Evolutionary conservation across 257 asterid genomes (phyloP).

Genomic region (Catharanthus roseus): DNA sequence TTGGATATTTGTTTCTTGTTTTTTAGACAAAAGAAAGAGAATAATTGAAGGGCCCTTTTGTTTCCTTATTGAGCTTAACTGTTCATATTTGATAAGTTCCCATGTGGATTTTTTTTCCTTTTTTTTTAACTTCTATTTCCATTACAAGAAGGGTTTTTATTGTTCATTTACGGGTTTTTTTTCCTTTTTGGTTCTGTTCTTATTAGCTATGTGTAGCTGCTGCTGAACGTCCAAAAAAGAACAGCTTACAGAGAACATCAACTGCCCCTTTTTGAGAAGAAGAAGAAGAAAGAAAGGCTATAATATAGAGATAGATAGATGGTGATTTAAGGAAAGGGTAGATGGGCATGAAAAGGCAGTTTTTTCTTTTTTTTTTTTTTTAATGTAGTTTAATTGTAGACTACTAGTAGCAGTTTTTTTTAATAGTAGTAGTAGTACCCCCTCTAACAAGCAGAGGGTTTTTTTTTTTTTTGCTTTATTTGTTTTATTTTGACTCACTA

Average conservation of each 20-base stretch:
- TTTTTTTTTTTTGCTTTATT: not conserved
- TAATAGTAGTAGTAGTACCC: too few relatives aligned
- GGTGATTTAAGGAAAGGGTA: not conserved
- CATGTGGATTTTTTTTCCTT: not conserved
- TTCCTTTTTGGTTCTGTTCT: conserved; percentile 3
- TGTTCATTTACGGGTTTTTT: not conserved
- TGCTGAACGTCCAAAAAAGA: conserved; percentile 33
- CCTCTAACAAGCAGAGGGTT: too few relatives aligned
- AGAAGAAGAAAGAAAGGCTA: not conserved
- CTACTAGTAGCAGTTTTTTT: not conserved
- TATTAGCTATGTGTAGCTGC: conserved; percentile 37
- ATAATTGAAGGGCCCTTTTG: conserved; percentile 17
- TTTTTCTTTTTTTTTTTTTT: too few relatives aligned
- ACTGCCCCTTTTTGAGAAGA: conserved; percentile 54
- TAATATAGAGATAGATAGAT: too few relatives aligned
- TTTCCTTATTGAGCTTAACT: not conserved
- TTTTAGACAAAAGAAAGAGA: not conserved
- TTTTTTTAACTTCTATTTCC: too few relatives aligned
- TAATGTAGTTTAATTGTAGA: not conserved
- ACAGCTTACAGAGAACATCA: conserved; percentile 38
- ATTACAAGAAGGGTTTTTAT: not conserved
- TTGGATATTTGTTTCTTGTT: too few relatives aligned
- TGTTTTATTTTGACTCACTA: not conserved
- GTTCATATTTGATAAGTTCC: not conserved
- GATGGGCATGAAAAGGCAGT: not conserved